Percentiles rank a stretch among this genome's conserved stretches.
phyloP scores from a whole-genome alignment of 2,329 filamentous ascomycete species.

The Pseudogymnoascus sp. region DNA sequence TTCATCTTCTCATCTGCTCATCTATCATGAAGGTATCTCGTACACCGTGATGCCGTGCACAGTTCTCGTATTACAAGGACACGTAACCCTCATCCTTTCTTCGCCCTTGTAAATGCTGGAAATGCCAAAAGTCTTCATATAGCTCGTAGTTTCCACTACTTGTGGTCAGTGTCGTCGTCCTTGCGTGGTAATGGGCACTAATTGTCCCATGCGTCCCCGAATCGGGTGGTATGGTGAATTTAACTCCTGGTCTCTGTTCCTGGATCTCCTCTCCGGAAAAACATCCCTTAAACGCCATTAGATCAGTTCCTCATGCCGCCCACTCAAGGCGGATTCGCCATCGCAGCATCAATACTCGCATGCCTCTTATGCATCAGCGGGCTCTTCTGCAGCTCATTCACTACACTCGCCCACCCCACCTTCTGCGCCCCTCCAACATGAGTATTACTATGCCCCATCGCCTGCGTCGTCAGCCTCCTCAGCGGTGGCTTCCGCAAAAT shows the following conservation, averaged over 20 bases:
- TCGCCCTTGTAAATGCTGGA: neutral
- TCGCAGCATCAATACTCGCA: conserved; percentile 52
- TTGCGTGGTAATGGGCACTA: neutral
- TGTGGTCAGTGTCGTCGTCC: neutral
- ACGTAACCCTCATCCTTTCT: neutral
- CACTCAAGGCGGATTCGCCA: conserved; percentile 30
- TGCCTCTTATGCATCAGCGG: conserved; percentile 53
- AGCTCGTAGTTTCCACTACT: neutral
- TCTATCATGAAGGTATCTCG: neutral
- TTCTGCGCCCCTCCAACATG: conserved; percentile 40
- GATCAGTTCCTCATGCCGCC: neutral
- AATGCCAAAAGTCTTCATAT: neutral
- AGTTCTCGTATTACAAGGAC: neutral
- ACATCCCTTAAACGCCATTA: neutral
- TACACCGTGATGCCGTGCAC: neutral
- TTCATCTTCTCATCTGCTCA: neutral
- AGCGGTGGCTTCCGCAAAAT: conserved; percentile 34
- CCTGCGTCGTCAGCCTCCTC: conserved; percentile 45
- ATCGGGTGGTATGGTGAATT: neutral
- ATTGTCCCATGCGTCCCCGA: neutral
- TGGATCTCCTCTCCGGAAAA: neutral
- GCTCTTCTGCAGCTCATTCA: conserved; percentile 53
- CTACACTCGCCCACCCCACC: conserved; percentile 53
- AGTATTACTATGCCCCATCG: conserved; percentile 42
- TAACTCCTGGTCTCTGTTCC: neutral